Conservation (phyloP, 306 rosid genomes). For the barrel medic (Medicago truncatula) region MtrunA17r5.0-ANR NC_053047.1:41903001-41903500, state of each 20-base stretch:
- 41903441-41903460: neutral
- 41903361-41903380: slow-evolving; percentile 78
- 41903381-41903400: slow-evolving; percentile 80
- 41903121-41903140: slow-evolving; percentile 66
- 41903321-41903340: slow-evolving; percentile 67
- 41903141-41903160: slow-evolving; percentile 74
- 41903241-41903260: slow-evolving; percentile 31
- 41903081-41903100: slow-evolving; percentile 20
- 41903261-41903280: slow-evolving; percentile 43
- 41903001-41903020: slow-evolving; percentile 82
- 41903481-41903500: slow-evolving; percentile 34
- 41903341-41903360: slow-evolving; percentile 64
- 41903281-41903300: slow-evolving; percentile 93
- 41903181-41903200: slow-evolving; percentile 27
- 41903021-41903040: slow-evolving; percentile 34
- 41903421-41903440: slow-evolving; percentile 20
- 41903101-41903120: slow-evolving; percentile 68
- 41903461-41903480: slow-evolving; percentile 34
- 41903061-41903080: neutral
- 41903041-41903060: slow-evolving; percentile 35
- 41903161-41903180: slow-evolving; percentile 84
- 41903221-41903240: slow-evolving; percentile 3
- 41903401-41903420: slow-evolving; percentile 13
- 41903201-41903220: slow-evolving; percentile 35
- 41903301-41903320: slow-evolving; percentile 72